Evolutionary conservation across 768 basidiomycete species (phyloP).

Genomic region (Lanmaoa pseudosensibilis): DNA sequence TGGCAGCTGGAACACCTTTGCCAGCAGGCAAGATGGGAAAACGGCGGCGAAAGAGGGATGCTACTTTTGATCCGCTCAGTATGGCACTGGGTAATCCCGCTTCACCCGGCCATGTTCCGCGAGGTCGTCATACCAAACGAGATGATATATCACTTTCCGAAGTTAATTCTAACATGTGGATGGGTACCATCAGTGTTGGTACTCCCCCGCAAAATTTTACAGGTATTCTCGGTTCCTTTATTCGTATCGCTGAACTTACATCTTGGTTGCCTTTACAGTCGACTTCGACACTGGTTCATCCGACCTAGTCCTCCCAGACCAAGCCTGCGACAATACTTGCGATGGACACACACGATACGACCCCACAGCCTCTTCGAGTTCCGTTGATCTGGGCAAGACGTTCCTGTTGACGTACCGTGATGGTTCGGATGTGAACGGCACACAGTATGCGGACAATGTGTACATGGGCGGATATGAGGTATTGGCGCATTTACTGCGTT

Average conservation of each 20-base stretch:
- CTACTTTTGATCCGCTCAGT: not conserved
- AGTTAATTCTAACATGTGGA: constrained; percentile 43
- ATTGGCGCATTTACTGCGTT: constrained; percentile 14
- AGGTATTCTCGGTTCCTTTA: constrained; percentile 29
- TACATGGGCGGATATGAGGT: constrained; percentile 38
- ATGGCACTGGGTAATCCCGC: not conserved
- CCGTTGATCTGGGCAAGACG: constrained; percentile 22
- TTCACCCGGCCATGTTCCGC: not conserved
- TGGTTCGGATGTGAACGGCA: constrained; percentile 40
- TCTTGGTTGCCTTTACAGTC: constrained; percentile 31
- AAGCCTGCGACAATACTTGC: constrained; percentile 32
- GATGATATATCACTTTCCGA: constrained; percentile 36
- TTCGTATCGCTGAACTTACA: not conserved
- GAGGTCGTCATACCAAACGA: constrained; percentile 27
- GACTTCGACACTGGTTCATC: constrained; percentile 56
- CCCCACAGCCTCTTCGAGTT: constrained; percentile 31
- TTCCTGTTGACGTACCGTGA: constrained; percentile 40
- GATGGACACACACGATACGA: constrained; percentile 33
- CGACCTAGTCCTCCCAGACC: constrained; percentile 45
- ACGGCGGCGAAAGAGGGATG: constrained; percentile 5
- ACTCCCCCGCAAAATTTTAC: constrained; percentile 45
- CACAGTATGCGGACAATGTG: constrained; percentile 45
- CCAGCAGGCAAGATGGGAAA: constrained; percentile 5
- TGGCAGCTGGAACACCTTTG: not conserved
- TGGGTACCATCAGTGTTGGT: constrained; percentile 46